These are phyloP conservation scores for Hydrangea macrophylla DNA, from an alignment of 148 eudicot species.

Conservation along the genomic window DNA sequence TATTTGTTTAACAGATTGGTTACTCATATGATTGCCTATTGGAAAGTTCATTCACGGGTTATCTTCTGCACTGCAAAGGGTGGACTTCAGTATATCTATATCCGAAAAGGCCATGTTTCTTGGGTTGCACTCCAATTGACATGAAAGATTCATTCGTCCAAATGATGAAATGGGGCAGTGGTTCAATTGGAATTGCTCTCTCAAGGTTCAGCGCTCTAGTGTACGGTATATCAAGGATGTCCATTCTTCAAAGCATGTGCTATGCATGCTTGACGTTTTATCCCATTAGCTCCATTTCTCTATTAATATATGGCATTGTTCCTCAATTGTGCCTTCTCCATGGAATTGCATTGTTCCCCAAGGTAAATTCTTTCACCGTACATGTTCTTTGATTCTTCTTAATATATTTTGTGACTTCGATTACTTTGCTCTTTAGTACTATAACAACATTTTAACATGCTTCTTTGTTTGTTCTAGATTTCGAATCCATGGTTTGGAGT, in stretches of 20 bases:
- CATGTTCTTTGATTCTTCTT: too few species aligned
- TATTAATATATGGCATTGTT: neutral
- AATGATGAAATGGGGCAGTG: constrained; percentile 38
- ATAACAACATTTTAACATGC: too few species aligned
- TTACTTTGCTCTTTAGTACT: too few species aligned
- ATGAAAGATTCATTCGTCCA: constrained; percentile 42
- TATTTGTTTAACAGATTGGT: constrained; percentile 37
- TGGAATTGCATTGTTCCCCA: too few species aligned
- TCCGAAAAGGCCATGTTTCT: constrained; percentile 44
- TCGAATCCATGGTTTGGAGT: neutral
- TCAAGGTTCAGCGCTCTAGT: constrained; percentile 37
- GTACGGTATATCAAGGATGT: constrained; percentile 31
- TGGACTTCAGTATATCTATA: constrained; percentile 48
- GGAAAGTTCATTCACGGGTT: constrained; percentile 57
- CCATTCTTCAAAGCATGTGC: constrained; percentile 33
- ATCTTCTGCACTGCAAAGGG: constrained; percentile 40
- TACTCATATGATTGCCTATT: constrained; percentile 38
- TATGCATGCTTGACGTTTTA: constrained; percentile 20
- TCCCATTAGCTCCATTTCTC: neutral
- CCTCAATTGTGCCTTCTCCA: neutral
- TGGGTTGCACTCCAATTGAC: constrained; percentile 47
- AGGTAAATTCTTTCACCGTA: too few species aligned
- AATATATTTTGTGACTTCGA: too few species aligned
- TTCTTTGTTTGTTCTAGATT: neutral
- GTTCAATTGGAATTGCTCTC: constrained; percentile 27